Base-by-base conservation (phyloP, 2,329 filamentous ascomycete genomes). In the Epichloe hybrida region DNA sequence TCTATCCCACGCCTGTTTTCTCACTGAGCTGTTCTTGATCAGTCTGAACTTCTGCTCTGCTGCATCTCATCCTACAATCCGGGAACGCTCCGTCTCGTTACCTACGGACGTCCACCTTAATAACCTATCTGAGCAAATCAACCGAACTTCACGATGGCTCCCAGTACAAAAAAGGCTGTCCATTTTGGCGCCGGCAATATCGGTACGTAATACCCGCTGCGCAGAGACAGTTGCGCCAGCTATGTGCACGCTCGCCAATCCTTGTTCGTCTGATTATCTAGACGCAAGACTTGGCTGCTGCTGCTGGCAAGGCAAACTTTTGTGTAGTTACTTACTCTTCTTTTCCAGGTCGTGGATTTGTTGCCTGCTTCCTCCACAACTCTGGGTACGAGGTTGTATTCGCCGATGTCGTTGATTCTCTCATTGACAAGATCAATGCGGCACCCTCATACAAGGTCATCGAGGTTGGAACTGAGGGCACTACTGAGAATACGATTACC, bases 361-460 rank as follows among this genome's bases (percentile, higher is more conserved):
- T 93, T 50, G 88, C 85, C 62, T 88, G 88, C 71, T 93, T 96
- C 72, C 80, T 97, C 40, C 88, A 95, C 75, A 85, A 94, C 69
- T 93, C 90, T 12, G 90, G 88, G 65, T 98, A 90, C 67, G 88
- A 96, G 65, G 91, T 98, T 62, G 77, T 97, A 72, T 97, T 98
- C 64, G 84, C 94, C 60, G 93, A 98, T 75, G 90, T 98, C 58
- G 83, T 89, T 71, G 88, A 91, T 66, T 72, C 71, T 54, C 74
- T 96, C 55, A 93, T 97, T 66, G 75, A 91, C 61, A 71, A 77
- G 49, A 79, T 98, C 59, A 88, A 97, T 66, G 71, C 75, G 20
- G 77, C 80, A 46, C 75, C 81, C 51, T 85, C 81, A 13, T 98
- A 97, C 78, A 83, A 84, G 56, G 91, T 98, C 65, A 94, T 91